Percentiles rank a stretch among this genome's conserved stretches.
Evolutionary conservation across 1,139 yeast genomes (phyloP).

Genomic region (Yarrowia galli): DNA sequence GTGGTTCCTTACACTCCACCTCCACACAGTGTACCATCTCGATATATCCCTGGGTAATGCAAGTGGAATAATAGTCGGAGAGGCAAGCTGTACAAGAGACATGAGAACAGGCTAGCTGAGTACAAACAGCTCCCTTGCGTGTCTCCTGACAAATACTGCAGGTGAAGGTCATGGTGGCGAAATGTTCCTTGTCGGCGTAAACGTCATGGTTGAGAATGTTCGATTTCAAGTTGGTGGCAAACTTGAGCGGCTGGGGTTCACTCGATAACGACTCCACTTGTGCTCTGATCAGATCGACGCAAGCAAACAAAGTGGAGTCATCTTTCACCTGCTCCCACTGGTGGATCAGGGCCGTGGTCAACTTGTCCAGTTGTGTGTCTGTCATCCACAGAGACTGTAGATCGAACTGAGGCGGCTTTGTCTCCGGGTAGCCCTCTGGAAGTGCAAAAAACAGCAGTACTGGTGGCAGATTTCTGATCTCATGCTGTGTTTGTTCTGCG

Average conservation of each 20-base stretch:
- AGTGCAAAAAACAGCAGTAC: constrained; percentile 43
- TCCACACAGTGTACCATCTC: constrained; percentile 68
- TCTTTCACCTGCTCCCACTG: constrained; percentile 55
- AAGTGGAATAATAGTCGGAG: constrained; percentile 55
- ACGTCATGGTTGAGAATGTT: constrained; percentile 45
- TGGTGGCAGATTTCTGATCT: constrained; percentile 44
- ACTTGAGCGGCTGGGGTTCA: constrained; percentile 10
- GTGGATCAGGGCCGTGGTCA: constrained; percentile 44
- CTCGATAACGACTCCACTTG: constrained; percentile 44
- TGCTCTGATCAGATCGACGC: constrained; percentile 57
- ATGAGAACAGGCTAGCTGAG: constrained; percentile 59
- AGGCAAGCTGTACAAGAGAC: constrained; percentile 63
- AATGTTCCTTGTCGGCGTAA: constrained; percentile 48
- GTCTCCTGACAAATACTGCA: constrained; percentile 69
- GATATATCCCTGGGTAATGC: constrained; percentile 61
- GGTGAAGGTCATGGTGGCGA: constrained; percentile 55
- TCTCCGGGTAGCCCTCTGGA: constrained; percentile 44
- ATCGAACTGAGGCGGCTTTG: constrained; percentile 44
- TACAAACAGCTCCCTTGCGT: constrained; percentile 58
- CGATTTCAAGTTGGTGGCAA: constrained; percentile 41
- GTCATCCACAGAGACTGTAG: constrained; percentile 44
- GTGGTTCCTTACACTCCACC: constrained; percentile 46
- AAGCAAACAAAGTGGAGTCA: constrained; percentile 54
- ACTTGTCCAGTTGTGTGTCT: constrained; percentile 47
- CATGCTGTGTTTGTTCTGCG: constrained; percentile 39